Evolutionary conservation across 139 green algal species (phyloP).

Genomic region (Mychonastes homosphaera): DNA sequence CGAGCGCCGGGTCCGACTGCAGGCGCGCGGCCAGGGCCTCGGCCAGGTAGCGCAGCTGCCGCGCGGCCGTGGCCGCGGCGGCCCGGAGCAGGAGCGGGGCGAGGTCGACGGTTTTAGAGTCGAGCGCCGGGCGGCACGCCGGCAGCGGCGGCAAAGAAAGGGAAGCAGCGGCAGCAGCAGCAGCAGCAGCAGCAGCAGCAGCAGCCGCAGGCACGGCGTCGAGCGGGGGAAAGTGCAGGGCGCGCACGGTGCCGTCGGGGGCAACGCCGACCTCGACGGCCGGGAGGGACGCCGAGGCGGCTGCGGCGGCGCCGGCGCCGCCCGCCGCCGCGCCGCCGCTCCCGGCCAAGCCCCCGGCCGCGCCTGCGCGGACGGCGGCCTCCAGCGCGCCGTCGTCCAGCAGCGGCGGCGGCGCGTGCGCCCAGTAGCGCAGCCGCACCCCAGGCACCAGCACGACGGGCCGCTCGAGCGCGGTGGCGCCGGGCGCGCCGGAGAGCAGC

Average conservation of each 20-base stretch:
- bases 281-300: neutral
- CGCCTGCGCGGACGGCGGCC: neutral
- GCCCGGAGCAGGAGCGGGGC: constrained; percentile 19
- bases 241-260: constrained; percentile 12
- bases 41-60: constrained; percentile 12
- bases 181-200: no score
- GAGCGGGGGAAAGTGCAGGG: constrained; percentile 18
- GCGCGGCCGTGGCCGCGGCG: constrained; percentile 2
- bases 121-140: no score
- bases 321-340: neutral
- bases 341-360: constrained; percentile 1
- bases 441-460: constrained; percentile 12
- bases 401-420: neutral
- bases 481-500: constrained; percentile 3
- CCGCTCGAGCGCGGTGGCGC: neutral
- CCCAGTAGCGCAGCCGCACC: constrained; percentile 16
- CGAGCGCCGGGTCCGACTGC: neutral
- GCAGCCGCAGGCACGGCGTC: no score
- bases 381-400: neutral
- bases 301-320: neutral
- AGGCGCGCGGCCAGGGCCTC: constrained; percentile 1
- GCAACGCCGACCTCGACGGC: constrained; percentile 15
- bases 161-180: no score
- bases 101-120: constrained; percentile 12
- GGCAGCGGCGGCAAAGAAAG: no score